Percentiles rank a stretch among this genome's conserved stretches.
Conservation (phyloP, 148 eudicot species). For the Chenopodium album region DNA sequence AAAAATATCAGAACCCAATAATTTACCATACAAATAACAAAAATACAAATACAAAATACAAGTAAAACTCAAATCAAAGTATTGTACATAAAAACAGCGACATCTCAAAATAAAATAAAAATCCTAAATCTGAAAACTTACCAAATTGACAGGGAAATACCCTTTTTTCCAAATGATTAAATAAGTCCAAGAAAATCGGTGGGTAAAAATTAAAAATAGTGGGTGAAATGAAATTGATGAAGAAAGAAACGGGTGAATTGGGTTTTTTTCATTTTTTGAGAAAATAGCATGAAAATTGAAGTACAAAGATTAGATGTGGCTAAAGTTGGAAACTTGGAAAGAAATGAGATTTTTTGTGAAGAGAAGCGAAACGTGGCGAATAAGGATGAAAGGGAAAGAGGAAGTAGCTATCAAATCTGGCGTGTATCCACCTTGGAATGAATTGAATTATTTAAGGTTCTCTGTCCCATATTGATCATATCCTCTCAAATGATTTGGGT, state of each 20-base stretch:
- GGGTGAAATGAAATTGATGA: conserved; percentile 8
- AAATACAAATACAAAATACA: not conserved
- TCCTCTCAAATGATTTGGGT: no score
- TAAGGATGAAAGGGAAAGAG: not conserved
- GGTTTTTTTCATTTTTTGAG: not conserved
- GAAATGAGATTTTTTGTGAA: not conserved
- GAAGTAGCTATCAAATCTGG: conserved; percentile 24
- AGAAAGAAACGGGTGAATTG: conserved; percentile 4
- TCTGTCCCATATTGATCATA: not conserved
- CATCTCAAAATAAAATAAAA: conserved; percentile 5
- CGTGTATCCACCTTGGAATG: conserved; percentile 40
- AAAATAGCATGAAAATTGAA: not conserved
- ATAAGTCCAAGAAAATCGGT: not conserved
- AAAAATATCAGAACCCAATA: conserved; percentile 5
- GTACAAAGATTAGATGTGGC: conserved; percentile 9
- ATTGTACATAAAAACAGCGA: conserved; percentile 19
- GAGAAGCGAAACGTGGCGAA: conserved; percentile 25
- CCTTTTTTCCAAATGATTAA: not conserved
- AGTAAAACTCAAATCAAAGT: conserved; percentile 24
- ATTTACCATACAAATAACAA: not conserved
- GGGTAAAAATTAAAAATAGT: not conserved
- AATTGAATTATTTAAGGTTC: conserved; percentile 5
- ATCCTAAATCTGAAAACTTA: not conserved
- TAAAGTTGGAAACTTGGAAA: conserved; percentile 15
- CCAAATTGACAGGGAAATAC: conserved; percentile 6